These are phyloP conservation scores for Paracoccidioides lutzii DNA, from an alignment of 2,329 filamentous ascomycete species.

Conservation along the genomic window DNA sequence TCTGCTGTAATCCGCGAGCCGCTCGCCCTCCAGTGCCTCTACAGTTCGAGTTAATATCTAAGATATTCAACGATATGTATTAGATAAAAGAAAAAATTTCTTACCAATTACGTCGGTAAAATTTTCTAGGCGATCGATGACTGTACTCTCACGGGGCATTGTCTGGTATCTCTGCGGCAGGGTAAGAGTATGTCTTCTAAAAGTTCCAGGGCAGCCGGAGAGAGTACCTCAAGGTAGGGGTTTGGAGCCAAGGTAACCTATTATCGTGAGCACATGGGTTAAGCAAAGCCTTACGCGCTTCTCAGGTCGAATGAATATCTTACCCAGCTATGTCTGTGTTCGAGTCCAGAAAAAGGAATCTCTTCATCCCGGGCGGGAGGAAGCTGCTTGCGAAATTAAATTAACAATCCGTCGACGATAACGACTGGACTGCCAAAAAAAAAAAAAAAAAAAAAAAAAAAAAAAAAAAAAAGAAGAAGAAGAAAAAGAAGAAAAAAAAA, in stretches of 20 bases:
- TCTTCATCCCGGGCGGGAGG: background rate
- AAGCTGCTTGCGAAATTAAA: too few relatives aligned
- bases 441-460: too few relatives aligned
- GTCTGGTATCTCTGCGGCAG: background rate
- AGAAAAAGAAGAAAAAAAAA: too few relatives aligned
- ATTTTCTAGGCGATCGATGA: conserved; percentile 5
- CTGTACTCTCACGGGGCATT: background rate
- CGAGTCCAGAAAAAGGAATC: background rate
- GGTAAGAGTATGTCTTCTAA: background rate
- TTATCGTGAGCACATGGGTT: background rate
- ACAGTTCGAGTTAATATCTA: background rate
- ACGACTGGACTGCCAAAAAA: too few relatives aligned
- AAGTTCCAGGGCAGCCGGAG: too few relatives aligned
- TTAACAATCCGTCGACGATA: too few relatives aligned
- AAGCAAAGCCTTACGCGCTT: background rate
- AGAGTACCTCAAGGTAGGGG: background rate
- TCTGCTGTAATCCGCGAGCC: too few relatives aligned
- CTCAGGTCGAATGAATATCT: background rate
- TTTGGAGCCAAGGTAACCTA: background rate
- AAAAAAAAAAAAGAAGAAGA: too few relatives aligned
- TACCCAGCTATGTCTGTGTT: conserved; percentile 1
- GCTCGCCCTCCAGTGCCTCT: conserved; percentile 1
- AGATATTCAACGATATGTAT: background rate
- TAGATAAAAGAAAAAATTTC: background rate
- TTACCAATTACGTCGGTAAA: conserved; percentile 9